Conservation (phyloP, 78 protist genomes). For the Dictyostelium discoideum region DNA sequence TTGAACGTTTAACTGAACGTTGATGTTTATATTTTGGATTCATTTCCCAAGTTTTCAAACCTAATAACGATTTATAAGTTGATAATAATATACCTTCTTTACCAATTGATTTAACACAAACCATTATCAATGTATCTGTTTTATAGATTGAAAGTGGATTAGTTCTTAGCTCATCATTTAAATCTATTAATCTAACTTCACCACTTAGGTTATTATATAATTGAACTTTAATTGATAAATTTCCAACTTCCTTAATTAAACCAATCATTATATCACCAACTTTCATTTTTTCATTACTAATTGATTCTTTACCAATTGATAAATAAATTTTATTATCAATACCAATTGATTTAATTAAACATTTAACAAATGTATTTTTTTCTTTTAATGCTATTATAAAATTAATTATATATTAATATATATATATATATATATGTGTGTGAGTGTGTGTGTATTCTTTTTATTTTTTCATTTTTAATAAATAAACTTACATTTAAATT, state of each 20-base stretch:
- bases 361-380: background rate
- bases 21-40: conserved; percentile 26
- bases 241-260: background rate
- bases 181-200: conserved; percentile 1
- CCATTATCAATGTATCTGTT: background rate
- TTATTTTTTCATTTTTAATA: no score
- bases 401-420: background rate
- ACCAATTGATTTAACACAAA: background rate
- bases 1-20: background rate
- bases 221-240: background rate
- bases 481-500: background rate
- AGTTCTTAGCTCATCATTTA: background rate
- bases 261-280: conserved; percentile 11
- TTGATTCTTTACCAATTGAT: background rate
- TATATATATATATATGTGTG: background rate
- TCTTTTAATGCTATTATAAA: background rate
- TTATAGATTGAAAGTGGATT: conserved; percentile 10
- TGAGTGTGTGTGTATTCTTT: background rate
- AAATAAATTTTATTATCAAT: conserved; percentile 11
- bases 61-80: background rate
- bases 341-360: background rate
- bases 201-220: background rate
- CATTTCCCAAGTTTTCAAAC: background rate
- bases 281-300: background rate
- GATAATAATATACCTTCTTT: background rate